Evolutionary conservation across 1,284 basidiomycete species (phyloP), one percentile per base, ranked within the genome.

Genomic region (Mycena citricolor): DNA sequence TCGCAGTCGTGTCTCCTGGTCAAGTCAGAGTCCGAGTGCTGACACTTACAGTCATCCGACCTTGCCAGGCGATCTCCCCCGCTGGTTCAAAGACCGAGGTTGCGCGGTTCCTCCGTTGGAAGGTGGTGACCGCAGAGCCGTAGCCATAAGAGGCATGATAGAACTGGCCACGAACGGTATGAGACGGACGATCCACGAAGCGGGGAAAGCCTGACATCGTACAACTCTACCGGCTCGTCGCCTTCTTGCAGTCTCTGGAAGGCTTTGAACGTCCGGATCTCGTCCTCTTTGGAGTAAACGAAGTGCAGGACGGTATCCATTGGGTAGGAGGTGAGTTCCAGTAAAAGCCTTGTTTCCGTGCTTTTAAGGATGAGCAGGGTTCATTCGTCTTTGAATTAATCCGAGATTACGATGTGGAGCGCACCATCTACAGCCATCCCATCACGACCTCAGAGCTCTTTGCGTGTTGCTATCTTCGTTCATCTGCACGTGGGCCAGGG

Each of bases 31-130:
- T 44, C 7, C 52, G 47, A 14, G 51, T 40, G 26, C 64, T n/a
- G n/a, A n/a, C 32, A 38, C 22, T 12, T 16, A 28, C n/a, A 12
- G 4, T 8, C 12, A 14, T 22, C 34, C 40, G 44, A 20, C 40
- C 35, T n/a, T n/a, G n/a, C 77, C 78, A 80, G 34, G 74, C 72
- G 36, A 80, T 70, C 30, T 72, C 63, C 1, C 77, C 77, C 1
- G 75, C 77, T 10, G 68, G 67, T 55, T 80, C 77, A 55, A 73
- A 78, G 13, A 67, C 57, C 13, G 57, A 44, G 0, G 70, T 75
- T 6, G 55, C 59, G 6, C 66, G 26, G 54, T 80, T 79, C 57
- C 67, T 71, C 42, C 77, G 70, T 44, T 71, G 67, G 41, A 75
- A 75, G 4, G 68, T 71, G 2, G 77, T 80, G 4, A 66, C 65